Percentiles rank a stretch among this genome's conserved stretches.
These are phyloP conservation scores for Jackrogersella multiformis DNA, from an alignment of 495 filamentous ascomycete species.

Conservation along the genomic window DNA sequence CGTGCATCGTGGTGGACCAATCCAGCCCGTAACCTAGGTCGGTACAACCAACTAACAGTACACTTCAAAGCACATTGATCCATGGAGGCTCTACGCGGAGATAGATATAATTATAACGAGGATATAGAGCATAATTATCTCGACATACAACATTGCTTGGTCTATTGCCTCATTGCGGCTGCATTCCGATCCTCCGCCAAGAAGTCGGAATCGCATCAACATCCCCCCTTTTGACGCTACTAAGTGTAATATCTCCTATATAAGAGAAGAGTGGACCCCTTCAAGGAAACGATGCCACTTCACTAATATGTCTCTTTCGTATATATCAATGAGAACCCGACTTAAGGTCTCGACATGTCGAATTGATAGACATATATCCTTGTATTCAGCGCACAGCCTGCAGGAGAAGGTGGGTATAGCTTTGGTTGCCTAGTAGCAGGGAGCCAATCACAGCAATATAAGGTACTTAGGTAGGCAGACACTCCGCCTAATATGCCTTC, in stretches of 20 bases:
- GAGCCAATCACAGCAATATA: conserved; percentile 11
- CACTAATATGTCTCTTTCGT: neutral
- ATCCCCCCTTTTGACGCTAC: neutral
- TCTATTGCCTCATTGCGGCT: neutral
- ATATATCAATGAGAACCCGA: neutral
- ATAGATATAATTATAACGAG: neutral
- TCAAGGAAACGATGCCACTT: neutral
- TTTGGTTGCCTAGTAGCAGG: conserved; percentile 6
- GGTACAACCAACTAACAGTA: too few relatives aligned
- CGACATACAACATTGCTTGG: neutral
- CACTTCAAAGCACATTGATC: too few relatives aligned
- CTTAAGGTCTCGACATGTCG: neutral
- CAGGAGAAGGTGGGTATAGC: conserved; percentile 23
- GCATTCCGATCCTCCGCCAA: conserved; percentile 4
- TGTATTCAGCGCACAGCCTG: conserved; percentile 13
- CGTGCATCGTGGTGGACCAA: too few relatives aligned
- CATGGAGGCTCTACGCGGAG: too few relatives aligned
- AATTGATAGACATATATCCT: neutral
- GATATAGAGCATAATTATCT: neutral
- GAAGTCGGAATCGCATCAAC: neutral
- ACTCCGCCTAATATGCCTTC: conserved; percentile 2
- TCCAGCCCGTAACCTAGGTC: too few relatives aligned
- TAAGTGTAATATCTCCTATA: neutral
- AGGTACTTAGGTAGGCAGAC: neutral
- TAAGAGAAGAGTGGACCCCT: neutral